Base-by-base conservation (phyloP, 83 land plant species). In the Isoetes engelmannii region DNA sequence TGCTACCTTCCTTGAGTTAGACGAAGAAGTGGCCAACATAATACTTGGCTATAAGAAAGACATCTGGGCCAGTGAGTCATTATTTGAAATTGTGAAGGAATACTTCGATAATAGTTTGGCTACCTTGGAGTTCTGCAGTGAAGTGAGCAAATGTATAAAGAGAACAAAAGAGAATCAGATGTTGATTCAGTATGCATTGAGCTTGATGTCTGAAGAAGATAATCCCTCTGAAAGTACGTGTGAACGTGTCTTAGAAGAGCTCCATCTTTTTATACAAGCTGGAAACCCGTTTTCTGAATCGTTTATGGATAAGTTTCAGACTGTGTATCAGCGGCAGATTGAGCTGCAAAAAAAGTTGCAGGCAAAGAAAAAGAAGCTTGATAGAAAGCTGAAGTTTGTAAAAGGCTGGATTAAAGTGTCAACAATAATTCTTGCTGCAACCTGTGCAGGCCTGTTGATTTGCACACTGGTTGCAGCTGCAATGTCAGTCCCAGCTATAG, bases 31-130 rank as follows among this genome's bases (percentile, higher is more conserved):
- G 6, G 86, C 85, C 0, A 80, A 81, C 41, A 68, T 87, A 12
- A 83, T 87, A 59, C 72, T 87, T 20, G 75, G 81, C 10, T 85
- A 85, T 77, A 87, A 85, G 72, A 78, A 85, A 65, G 91, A 85
- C 50, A 77, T 85, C 0, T 83, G 86, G 84, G 80, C 68, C 56
- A 83, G 17, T 45, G 80, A 76, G 4, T 82, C 85, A 0, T 63
- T 85, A 63, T 85, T 87, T 47, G 78, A 80, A 43, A 78, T 85
- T 28, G 91, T 85, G 8, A 83, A 80, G 60, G 89, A 85, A 59
- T 87, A 85, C 79, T 85, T 87, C 58, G 86, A 85, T 60, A 83
- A 69, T 65, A 82, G 83, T 57, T 54, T 85, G 42, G 77, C 71
- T 57, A 85, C 88, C 1, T 77, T 87, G 1, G 89, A 85, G 47